Evolutionary conservation across 495 filamentous ascomycete species (phyloP).

Genomic region (Delitschia confertaspora): DNA sequence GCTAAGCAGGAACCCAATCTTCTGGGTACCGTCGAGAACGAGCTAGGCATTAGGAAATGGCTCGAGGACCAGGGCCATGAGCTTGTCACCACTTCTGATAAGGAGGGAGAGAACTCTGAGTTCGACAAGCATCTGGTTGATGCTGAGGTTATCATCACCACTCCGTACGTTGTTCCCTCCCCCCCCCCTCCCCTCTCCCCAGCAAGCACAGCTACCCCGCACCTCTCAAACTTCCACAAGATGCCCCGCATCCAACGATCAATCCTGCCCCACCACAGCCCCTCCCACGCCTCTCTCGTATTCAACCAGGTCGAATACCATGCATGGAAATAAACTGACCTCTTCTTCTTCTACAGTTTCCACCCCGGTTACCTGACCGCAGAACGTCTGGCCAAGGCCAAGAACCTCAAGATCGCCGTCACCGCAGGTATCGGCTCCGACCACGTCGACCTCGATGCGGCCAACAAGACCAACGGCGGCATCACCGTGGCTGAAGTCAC

Average conservation of each 20-base stretch:
- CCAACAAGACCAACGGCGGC: constrained; percentile 97
- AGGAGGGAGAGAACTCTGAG: constrained; percentile 84
- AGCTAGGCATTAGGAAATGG: constrained; percentile 94
- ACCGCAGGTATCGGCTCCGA: constrained; percentile 97
- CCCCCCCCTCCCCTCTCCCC: background rate
- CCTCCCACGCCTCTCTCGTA: background rate
- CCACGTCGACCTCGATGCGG: constrained; percentile 92
- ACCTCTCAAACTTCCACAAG: background rate
- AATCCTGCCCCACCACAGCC: constrained; percentile 6
- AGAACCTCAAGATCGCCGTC: constrained; percentile 92
- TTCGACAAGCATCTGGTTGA: constrained; percentile 95
- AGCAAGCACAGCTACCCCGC: constrained; percentile 24
- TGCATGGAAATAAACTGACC: background rate
- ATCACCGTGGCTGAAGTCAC: constrained; percentile 96
- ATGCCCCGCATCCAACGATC: constrained; percentile 18
- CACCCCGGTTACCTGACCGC: constrained; percentile 97
- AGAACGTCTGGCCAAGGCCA: constrained; percentile 92
- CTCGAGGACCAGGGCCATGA: constrained; percentile 92
- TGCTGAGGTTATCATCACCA: constrained; percentile 98
- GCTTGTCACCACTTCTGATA: constrained; percentile 92
- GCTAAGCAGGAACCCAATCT: constrained; percentile 70
- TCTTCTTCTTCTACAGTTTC: constrained; percentile 52
- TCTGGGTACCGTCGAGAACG: constrained; percentile 94
- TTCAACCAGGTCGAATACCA: background rate
- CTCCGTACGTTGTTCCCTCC: constrained; percentile 58